Percentiles rank a stretch among this genome's conserved stretches.
These are phyloP conservation scores for Exophiala spinifera DNA, from an alignment of 2,329 filamentous ascomycete genomes.

Conservation along the genomic window DNA sequence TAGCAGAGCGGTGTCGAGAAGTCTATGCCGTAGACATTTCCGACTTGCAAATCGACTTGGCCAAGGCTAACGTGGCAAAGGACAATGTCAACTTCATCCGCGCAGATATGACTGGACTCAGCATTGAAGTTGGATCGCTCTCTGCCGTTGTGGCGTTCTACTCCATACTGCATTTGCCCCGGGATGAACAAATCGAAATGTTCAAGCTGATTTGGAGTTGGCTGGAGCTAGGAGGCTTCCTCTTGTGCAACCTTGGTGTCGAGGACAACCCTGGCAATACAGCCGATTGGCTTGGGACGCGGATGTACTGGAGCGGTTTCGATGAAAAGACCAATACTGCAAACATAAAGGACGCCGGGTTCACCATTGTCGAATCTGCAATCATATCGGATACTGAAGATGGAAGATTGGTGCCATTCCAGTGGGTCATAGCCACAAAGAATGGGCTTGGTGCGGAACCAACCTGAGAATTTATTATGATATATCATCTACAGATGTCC, in stretches of 20 bases:
- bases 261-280: conserved; percentile 20
- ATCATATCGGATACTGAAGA: conserved; percentile 26
- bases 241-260: conserved; percentile 49
- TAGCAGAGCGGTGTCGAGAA: conserved; percentile 23
- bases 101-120: conserved; percentile 44
- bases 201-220: conserved; percentile 46
- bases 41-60: conserved; percentile 38
- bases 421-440: conserved; percentile 23
- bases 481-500: no score
- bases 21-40: conserved; percentile 47
- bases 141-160: conserved; percentile 54
- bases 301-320: conserved; percentile 26
- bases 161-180: conserved; percentile 55
- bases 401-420: conserved; percentile 21
- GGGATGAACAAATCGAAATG: conserved; percentile 49
- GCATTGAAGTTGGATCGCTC: conserved; percentile 38
- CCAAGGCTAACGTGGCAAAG: conserved; percentile 28
- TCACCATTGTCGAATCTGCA: conserved; percentile 29
- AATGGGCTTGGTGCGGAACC: not conserved
- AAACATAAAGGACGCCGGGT: conserved; percentile 31
- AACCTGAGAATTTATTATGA: not conserved
- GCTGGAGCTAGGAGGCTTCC: conserved; percentile 51
- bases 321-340: conserved; percentile 11
- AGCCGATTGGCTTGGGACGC: conserved; percentile 13
- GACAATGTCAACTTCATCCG: conserved; percentile 32